Evolutionary conservation across 306 rosid genomes (phyloP), one percentile per base, ranked within the genome.

Genomic region (Luffa acutangula): DNA sequence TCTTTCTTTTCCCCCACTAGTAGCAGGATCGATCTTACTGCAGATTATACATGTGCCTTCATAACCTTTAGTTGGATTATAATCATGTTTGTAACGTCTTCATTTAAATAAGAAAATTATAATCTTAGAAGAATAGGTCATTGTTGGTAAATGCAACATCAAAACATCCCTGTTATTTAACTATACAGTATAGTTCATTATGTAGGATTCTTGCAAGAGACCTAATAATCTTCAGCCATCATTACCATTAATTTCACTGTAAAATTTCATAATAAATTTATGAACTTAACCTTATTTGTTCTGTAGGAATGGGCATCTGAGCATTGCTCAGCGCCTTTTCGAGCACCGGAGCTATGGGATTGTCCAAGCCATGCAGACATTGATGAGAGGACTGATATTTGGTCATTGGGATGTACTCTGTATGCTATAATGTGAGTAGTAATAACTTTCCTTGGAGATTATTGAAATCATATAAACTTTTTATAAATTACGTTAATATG

Each of bases 311-410:
- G 99, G 99, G 99, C 99, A 53, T 85, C 98, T 86, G 99, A 96
- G 83, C 99, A 96, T 76, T 90, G 94, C 81, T 91, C 99, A 7
- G 99, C 99, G 80, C 99, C 99, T 78, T 87, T 90, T 81, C 97
- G 97, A 83, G 94, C 99, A 83, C 98, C 99, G 58, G 99, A 96
- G 87, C 89, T 96, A 77, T 96, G 99, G 99, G 99, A 96, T 85
- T 96, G 99, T 83, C 98, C 98, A 51, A 96, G 98, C 90, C 93
- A 90, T 49, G 84, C 92, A 79, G 88, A 91, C 79, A 88, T 96
- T 79, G 99, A 96, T 34, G 99, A 96, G 88, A 96, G 99, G 85
- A 96, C 97, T 77, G 99, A 96, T 71, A 66, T 96, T 54, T 96
- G 99, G 98, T 96, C 99, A 14, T 82, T 96, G 60, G 99, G 99